phyloP scores from a whole-genome alignment of 805 yeast genomes.

The Ogataea paraovalis region DNA sequence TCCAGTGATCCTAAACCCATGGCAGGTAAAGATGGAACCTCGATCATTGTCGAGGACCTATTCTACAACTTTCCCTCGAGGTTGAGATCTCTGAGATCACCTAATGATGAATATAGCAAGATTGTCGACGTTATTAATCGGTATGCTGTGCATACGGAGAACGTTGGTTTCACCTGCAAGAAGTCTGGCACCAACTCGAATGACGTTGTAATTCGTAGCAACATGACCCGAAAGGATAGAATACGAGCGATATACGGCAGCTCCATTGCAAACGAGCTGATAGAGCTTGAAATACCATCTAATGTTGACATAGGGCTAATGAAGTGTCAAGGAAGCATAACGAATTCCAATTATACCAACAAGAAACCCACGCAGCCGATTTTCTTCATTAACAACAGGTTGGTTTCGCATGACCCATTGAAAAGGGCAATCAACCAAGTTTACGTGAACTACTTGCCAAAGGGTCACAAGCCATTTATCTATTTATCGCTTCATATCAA shows the following conservation, averaged over 20 bases:
- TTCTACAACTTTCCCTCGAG: slow-evolving; percentile 87
- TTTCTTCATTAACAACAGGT: slow-evolving; percentile 79
- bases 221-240: slow-evolving; percentile 54
- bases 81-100: slow-evolving; percentile 56
- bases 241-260: slow-evolving; percentile 73
- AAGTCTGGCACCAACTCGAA: slow-evolving; percentile 72
- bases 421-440: slow-evolving; percentile 61
- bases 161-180: slow-evolving; percentile 76
- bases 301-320: slow-evolving; percentile 43
- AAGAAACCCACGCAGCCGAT: slow-evolving; percentile 66
- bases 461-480: slow-evolving; percentile 71
- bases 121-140: slow-evolving; percentile 80
- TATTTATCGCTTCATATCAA: slow-evolving; percentile 66
- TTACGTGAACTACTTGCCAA: slow-evolving; percentile 68
- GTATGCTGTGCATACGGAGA: slow-evolving; percentile 70
- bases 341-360: slow-evolving; percentile 66
- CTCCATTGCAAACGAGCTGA: slow-evolving; percentile 58
- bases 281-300: slow-evolving; percentile 42
- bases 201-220: slow-evolving; percentile 55
- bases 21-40: slow-evolving; percentile 89
- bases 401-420: slow-evolving; percentile 80
- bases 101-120: slow-evolving; percentile 69
- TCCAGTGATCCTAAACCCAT: slow-evolving; percentile 56
- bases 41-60: slow-evolving; percentile 77
- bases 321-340: slow-evolving; percentile 53